phyloP scores from a whole-genome alignment of 2,329 filamentous ascomycete genomes.

The Aspergillus japonicus region DNA sequence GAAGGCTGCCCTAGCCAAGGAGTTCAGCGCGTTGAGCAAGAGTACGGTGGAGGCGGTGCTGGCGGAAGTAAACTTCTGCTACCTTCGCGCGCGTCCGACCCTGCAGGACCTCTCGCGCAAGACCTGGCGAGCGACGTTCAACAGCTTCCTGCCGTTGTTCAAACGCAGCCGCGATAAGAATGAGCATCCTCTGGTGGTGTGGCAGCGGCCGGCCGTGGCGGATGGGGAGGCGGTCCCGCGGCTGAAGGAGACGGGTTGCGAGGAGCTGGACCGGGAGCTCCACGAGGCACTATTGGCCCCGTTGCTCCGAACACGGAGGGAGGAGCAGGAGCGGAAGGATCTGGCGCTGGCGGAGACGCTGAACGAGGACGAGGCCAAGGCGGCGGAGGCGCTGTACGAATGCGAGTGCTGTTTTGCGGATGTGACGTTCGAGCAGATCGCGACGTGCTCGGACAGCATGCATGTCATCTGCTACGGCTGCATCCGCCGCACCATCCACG shows the following conservation, averaged over 20 bases:
- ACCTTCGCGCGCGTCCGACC: slow-evolving; percentile 43
- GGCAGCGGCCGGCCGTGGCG: slow-evolving; percentile 32
- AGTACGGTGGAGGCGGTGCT: slow-evolving; percentile 49
- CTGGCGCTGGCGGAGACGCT: slow-evolving; percentile 41
- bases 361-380: slow-evolving; percentile 45
- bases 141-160: slow-evolving; percentile 44
- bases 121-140: slow-evolving; percentile 47
- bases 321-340: slow-evolving; percentile 40
- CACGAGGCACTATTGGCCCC: slow-evolving; percentile 38
- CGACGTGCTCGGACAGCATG: slow-evolving; percentile 42
- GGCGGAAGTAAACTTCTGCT: slow-evolving; percentile 50
- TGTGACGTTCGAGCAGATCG: slow-evolving; percentile 49
- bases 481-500: slow-evolving; percentile 75
- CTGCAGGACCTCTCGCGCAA: slow-evolving; percentile 44
- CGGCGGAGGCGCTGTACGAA: slow-evolving; percentile 45
- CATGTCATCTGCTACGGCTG: slow-evolving; percentile 65
- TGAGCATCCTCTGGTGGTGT: slow-evolving; percentile 41
- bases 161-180: slow-evolving; percentile 41
- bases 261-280: slow-evolving; percentile 46
- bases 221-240: slow-evolving; percentile 31
- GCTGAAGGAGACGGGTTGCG: slow-evolving; percentile 44
- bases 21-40: slow-evolving; percentile 45
- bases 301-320: slow-evolving; percentile 34
- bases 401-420: slow-evolving; percentile 51
- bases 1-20: slow-evolving; percentile 38